Conservation (phyloP, 2,329 filamentous ascomycete genomes). For the Colletotrichum tabaci region DNA sequence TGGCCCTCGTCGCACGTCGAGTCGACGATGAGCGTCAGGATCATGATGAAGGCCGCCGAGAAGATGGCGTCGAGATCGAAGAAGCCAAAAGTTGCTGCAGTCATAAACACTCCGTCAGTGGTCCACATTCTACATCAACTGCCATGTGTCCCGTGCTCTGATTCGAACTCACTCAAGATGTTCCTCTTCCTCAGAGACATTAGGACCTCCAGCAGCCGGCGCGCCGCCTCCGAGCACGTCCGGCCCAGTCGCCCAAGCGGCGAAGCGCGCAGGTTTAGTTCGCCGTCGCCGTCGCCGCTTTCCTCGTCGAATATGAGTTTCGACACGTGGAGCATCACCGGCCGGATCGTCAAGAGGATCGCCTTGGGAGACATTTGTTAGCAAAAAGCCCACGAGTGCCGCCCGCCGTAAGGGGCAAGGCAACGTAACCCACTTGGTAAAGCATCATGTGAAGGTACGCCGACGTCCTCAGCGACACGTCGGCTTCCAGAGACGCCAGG, state of each 20-base stretch:
- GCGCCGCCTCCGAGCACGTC: constrained; percentile 38
- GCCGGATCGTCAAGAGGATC: constrained; percentile 38
- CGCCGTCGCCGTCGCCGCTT: neutral
- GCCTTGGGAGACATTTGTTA: constrained; percentile 42
- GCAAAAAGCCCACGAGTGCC: too few species aligned
- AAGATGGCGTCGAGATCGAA: constrained; percentile 42
- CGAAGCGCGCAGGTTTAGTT: neutral
- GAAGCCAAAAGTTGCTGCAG: constrained; percentile 30
- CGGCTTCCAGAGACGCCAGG: constrained; percentile 31
- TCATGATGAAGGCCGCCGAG: constrained; percentile 41
- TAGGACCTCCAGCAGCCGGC: constrained; percentile 29
- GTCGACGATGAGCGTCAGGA: constrained; percentile 43
- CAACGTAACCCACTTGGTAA: constrained; percentile 47
- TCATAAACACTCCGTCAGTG: neutral
- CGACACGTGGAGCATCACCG: constrained; percentile 37
- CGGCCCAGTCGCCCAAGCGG: constrained; percentile 24
- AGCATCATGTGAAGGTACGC: constrained; percentile 52
- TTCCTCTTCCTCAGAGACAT: constrained; percentile 47
- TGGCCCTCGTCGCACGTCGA: constrained; percentile 46
- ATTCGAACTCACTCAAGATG: constrained; percentile 46
- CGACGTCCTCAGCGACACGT: constrained; percentile 50
- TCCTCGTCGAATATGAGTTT: constrained; percentile 35
- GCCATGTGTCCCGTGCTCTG: accelerated
- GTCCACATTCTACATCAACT: neutral
- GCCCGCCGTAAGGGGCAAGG: too few species aligned